Conservation (phyloP, 352 stramenopile genomes). For the Paralagenidium karlingii region DNA sequence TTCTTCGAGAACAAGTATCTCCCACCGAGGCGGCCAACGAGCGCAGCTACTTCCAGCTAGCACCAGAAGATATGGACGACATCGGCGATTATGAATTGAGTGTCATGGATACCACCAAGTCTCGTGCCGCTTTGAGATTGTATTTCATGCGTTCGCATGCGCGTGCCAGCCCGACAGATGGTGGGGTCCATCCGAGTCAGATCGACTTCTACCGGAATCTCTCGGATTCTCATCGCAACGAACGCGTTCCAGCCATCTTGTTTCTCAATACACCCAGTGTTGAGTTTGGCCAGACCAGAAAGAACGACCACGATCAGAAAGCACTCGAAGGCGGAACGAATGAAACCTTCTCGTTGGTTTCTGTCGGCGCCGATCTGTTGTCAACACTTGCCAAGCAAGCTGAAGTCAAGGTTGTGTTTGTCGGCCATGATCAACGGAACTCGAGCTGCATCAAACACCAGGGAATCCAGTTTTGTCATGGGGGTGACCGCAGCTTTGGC, state of each 20-base stretch:
- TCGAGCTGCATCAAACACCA: too few relatives aligned
- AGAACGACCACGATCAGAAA: too few relatives aligned
- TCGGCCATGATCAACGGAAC: too few relatives aligned
- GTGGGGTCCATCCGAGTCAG: conserved; percentile 33
- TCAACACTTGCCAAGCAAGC: too few relatives aligned
- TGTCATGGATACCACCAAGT: conserved; percentile 10
- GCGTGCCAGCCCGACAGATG: conserved; percentile 17
- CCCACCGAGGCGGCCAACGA: conserved; percentile 15
- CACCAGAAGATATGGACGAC: conserved; percentile 24
- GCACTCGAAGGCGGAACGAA: too few relatives aligned
- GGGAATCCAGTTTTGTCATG: too few relatives aligned
- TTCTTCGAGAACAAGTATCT: conserved; percentile 23
- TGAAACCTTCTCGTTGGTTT: too few relatives aligned
- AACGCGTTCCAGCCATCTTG: conserved; percentile 25
- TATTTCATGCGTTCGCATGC: conserved; percentile 53
- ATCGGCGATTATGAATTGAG: conserved; percentile 55
- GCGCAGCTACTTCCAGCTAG: conserved; percentile 31
- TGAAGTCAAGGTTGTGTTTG: too few relatives aligned
- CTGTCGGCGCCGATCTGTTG: too few relatives aligned
- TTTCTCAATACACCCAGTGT: conserved; percentile 68
- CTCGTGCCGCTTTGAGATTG: conserved; percentile 34
- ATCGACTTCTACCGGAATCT: conserved; percentile 25
- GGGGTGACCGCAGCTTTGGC: too few relatives aligned
- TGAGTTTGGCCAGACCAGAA: too few relatives aligned
- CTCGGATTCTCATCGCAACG: conserved; percentile 14